phyloP scores from a whole-genome alignment of 2,329 filamentous ascomycete genomes.

The Canariomyces notabilis region DNA sequence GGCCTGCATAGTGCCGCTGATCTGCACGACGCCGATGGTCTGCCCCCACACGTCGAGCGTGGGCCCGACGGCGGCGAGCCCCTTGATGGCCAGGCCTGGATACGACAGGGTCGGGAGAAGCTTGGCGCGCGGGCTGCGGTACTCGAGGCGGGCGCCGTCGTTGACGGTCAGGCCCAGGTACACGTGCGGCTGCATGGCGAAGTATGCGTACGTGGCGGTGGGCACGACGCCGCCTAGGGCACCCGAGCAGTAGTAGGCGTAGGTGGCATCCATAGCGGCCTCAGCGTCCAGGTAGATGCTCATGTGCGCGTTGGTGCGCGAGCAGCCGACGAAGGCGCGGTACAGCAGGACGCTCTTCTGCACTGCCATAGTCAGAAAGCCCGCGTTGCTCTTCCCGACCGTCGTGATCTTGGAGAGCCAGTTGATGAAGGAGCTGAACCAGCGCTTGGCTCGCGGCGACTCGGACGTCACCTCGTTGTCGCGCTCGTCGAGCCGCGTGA shows the following conservation, averaged over 20 bases:
- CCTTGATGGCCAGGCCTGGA: slow-evolving; percentile 17
- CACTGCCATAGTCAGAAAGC: slow-evolving; percentile 7
- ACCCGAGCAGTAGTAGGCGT: slow-evolving; percentile 17
- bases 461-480: too few species aligned
- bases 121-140: background rate
- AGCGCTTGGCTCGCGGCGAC: slow-evolving; percentile 9
- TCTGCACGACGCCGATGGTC: too few species aligned
- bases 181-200: background rate
- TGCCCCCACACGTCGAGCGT: slow-evolving; percentile 21
- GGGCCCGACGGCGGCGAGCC: slow-evolving; percentile 19
- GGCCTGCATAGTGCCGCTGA: too few species aligned
- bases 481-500: too few species aligned
- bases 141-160: background rate
- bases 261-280: slow-evolving; percentile 15
- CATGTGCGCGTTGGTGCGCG: slow-evolving; percentile 10
- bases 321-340: slow-evolving; percentile 2
- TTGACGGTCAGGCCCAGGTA: background rate
- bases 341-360: background rate
- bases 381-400: slow-evolving; percentile 9
- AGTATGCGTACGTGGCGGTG: background rate
- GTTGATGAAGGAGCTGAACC: slow-evolving; percentile 18
- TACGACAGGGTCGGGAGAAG: slow-evolving; percentile 7
- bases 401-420: slow-evolving; percentile 19
- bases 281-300: slow-evolving; percentile 12
- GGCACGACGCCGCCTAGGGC: background rate